Evolutionary conservation across 192 early-diverging fungal species (phyloP).

Genomic region (Rhizophagus sp.): DNA sequence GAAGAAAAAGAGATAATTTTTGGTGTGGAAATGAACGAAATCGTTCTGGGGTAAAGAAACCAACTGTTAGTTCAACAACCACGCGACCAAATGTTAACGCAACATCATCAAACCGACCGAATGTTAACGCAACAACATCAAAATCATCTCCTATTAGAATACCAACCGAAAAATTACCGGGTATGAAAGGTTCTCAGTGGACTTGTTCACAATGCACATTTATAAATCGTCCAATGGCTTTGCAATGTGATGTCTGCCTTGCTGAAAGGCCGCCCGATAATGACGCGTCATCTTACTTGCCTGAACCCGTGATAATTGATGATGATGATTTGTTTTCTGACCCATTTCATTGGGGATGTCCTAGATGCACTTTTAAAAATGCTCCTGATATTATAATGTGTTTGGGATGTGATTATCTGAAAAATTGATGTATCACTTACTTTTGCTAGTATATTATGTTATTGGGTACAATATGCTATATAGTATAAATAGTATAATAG

Average conservation of each 20-base stretch:
- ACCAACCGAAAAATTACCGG: background rate
- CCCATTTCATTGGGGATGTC: background rate
- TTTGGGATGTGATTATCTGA: constrained; percentile 28
- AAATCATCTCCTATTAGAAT: background rate
- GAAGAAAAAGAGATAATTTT: constrained; percentile 55
- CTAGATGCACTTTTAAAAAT: constrained; percentile 15
- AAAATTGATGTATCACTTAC: background rate
- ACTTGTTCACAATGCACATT: constrained; percentile 59
- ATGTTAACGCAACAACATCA: background rate
- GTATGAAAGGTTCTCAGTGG: constrained; percentile 35
- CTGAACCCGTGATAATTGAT: background rate
- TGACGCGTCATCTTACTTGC: background rate
- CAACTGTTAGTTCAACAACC: background rate
- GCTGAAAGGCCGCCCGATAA: constrained; percentile 27
- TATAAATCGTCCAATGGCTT: constrained; percentile 42
- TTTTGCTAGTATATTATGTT: too few species aligned
- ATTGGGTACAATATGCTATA: too few species aligned
- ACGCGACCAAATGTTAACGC: too few species aligned
- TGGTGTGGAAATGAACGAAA: constrained; percentile 65
- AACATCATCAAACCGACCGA: background rate
- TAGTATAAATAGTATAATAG: too few species aligned
- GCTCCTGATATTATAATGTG: constrained; percentile 13
- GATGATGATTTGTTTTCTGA: background rate
- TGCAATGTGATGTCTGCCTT: constrained; percentile 52
- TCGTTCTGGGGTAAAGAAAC: background rate